phyloP scores from a whole-genome alignment of 768 basidiomycete species.

The Butyriboletus loyo region DNA sequence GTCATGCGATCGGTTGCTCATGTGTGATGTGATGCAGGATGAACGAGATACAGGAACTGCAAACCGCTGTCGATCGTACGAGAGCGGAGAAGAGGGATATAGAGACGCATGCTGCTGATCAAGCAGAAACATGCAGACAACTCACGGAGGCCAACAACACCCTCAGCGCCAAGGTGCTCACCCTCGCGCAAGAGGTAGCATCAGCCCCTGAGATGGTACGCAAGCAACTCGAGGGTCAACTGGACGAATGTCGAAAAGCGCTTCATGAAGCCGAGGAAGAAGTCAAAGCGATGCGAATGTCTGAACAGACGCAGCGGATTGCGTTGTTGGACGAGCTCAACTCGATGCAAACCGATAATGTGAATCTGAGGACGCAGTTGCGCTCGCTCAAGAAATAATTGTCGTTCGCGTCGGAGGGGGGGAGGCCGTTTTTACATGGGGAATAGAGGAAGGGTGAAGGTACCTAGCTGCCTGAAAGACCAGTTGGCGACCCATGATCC shows the following conservation, averaged over 20 bases:
- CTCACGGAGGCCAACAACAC: constrained; percentile 77
- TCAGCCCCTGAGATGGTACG: constrained; percentile 44
- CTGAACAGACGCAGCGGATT: constrained; percentile 79
- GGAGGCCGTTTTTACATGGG: background rate
- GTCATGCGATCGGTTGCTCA: background rate
- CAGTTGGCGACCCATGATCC: background rate
- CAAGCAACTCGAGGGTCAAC: constrained; percentile 61
- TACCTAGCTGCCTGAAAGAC: constrained; percentile 4
- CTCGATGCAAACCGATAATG: constrained; percentile 76
- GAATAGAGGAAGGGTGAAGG: background rate
- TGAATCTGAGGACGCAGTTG: constrained; percentile 64
- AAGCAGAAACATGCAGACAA: constrained; percentile 69
- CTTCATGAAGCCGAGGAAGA: constrained; percentile 67
- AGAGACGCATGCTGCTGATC: constrained; percentile 66
- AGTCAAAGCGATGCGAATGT: constrained; percentile 59
- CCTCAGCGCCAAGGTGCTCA: constrained; percentile 68
- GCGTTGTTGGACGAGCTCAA: constrained; percentile 89
- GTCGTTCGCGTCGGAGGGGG: background rate
- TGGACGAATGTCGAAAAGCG: constrained; percentile 57
- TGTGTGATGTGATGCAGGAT: constrained; percentile 40
- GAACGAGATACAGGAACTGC: constrained; percentile 62
- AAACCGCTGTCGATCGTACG: constrained; percentile 57
- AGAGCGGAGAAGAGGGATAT: constrained; percentile 62
- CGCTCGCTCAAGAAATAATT: constrained; percentile 47
- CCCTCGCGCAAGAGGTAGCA: constrained; percentile 39